Conservation (phyloP, 306 rosid species). For the Prunus mongolica region DNA sequence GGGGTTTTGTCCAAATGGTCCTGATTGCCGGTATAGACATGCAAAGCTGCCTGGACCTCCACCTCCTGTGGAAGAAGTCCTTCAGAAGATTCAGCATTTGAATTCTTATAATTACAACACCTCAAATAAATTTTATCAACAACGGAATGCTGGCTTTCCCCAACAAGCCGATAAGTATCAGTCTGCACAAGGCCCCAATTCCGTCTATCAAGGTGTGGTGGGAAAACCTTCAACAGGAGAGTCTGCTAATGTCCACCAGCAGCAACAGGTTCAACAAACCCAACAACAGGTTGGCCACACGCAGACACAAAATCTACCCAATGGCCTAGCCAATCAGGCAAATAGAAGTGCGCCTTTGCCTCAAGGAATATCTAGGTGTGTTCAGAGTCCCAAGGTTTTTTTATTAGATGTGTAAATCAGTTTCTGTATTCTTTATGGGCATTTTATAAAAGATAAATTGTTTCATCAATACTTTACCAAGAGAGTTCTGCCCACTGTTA, state of each 20-base stretch:
- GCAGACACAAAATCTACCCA: slow-evolving; percentile 54
- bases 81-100: slow-evolving; percentile 93
- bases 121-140: slow-evolving; percentile 70
- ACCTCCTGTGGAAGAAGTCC: slow-evolving; percentile 93
- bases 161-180: slow-evolving; percentile 83
- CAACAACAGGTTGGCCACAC: slow-evolving; percentile 64
- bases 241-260: slow-evolving; percentile 79
- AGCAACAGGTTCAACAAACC: slow-evolving; percentile 70
- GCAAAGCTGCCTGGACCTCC: slow-evolving; percentile 96
- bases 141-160: slow-evolving; percentile 52
- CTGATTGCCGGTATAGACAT: slow-evolving; percentile 97
- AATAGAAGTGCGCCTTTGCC: slow-evolving; percentile 82
- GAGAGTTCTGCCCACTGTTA: slow-evolving; percentile 16
- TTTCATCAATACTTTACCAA: slow-evolving; percentile 27
- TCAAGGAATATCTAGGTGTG: slow-evolving; percentile 98
- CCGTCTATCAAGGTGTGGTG: slow-evolving; percentile 49
- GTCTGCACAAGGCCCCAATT: slow-evolving; percentile 52
- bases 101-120: slow-evolving; percentile 65
- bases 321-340: slow-evolving; percentile 72
- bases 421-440: slow-evolving; percentile 36
- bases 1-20: slow-evolving; percentile 98
- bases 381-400: slow-evolving; percentile 77
- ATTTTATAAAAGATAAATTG: slow-evolving; percentile 21
- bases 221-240: slow-evolving; percentile 70
- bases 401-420: slow-evolving; percentile 42